These are phyloP conservation scores for Yarrowia osloensis DNA, from an alignment of 805 yeast genomes.

Conservation along the genomic window DNA sequence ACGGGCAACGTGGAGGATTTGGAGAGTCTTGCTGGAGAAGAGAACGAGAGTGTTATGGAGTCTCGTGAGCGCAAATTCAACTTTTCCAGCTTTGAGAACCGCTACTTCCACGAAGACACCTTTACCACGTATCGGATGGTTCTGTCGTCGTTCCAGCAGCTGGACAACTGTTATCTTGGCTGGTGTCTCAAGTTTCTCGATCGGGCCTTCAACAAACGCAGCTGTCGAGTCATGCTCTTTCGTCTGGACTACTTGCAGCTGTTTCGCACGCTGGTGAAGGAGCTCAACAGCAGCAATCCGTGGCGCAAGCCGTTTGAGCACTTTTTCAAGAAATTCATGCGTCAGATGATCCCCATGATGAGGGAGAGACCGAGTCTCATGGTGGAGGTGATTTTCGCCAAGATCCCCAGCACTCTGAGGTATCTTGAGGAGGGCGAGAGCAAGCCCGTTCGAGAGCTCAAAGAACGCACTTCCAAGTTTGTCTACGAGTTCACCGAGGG, in stretches of 20 bases:
- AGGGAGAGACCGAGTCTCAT: conserved; percentile 56
- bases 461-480: conserved; percentile 37
- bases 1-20: conserved; percentile 32
- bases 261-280: conserved; percentile 54
- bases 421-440: conserved; percentile 66
- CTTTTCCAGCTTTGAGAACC: conserved; percentile 47
- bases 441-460: conserved; percentile 40
- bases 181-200: conserved; percentile 25
- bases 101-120: conserved; percentile 58
- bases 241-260: conserved; percentile 73
- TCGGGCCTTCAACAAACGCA: conserved; percentile 44
- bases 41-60: conserved; percentile 41
- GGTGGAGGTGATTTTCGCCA: conserved; percentile 68
- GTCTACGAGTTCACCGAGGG: conserved; percentile 35
- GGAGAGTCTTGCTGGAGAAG: conserved; percentile 35
- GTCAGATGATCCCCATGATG: conserved; percentile 53
- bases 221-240: conserved; percentile 55
- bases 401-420: conserved; percentile 47
- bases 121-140: conserved; percentile 47
- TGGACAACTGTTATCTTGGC: conserved; percentile 1
- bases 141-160: neutral
- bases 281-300: conserved; percentile 48
- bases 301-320: conserved; percentile 63
- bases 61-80: conserved; percentile 53
- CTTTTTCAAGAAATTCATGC: conserved; percentile 66